Evolutionary conservation across 805 yeast genomes (phyloP), one percentile per base, ranked within the genome.

Genomic region (Saturnispora hagleri): DNA sequence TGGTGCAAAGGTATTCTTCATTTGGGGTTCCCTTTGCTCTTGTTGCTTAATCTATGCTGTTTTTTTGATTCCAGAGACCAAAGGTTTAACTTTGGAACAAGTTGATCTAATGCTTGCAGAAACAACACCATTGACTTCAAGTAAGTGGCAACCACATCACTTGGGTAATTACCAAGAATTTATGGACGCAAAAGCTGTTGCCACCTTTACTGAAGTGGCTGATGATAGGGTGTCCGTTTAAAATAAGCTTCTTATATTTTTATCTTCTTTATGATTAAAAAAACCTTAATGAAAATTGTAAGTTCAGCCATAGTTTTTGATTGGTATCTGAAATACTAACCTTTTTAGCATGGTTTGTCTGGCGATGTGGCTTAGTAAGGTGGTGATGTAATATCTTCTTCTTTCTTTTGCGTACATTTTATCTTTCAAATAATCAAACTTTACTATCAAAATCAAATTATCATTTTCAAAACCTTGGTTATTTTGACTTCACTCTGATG

Each of bases 71-170:
- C 69, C 71, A 53, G 81, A 77, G 63, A 77, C 82, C 31, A 75
- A 74, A 67, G 80, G 80, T 43, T 70, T 76, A 60, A 63, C 74
- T 9, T 72, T 77, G 62, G 82, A 77, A 63, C 77, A 75, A 59
- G 76, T 77, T 46, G 81, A 77, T 57, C 74, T 73, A 55, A 64
- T 76, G 59, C 34, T 31, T 31, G 34, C 34, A 1, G 34, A 31
- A 31, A 31, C 34, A 1, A 31, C 34, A 31, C 34, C 34, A 31
- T 31, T 8, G 34, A 31, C 34, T 4, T 31, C 34, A 13, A 31
- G 34, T 4, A 31, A 31, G 2, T 31, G 34, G 34, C 5, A 12
- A 13, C 34, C 34, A 31, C 34, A 31, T 1, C 34, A 31, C 12
- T 31, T 31, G 34, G 34, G 34, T 31, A 31, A 31, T 4, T 31